Conservation (phyloP, 306 rosid genomes). For the Vicia villosa region DNA sequence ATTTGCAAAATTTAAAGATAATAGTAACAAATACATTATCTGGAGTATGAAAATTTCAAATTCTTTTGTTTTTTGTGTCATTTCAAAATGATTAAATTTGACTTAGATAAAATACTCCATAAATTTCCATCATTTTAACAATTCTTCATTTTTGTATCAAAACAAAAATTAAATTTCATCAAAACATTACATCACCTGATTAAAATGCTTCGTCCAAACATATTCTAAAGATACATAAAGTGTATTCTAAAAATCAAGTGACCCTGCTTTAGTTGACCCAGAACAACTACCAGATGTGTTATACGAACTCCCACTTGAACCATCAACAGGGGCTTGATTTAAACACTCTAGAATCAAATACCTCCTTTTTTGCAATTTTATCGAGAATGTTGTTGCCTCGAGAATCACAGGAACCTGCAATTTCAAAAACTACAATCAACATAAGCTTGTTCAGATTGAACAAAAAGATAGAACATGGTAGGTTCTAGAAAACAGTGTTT, state of each 20-base stretch:
- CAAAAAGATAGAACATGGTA: conserved; percentile 8
- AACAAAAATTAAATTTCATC: too few relatives aligned
- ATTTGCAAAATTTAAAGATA: too few relatives aligned
- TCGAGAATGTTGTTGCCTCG: conserved; percentile 75
- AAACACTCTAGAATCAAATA: conserved; percentile 81
- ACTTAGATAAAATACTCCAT: too few relatives aligned
- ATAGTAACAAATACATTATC: too few relatives aligned
- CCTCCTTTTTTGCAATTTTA: conserved; percentile 77
- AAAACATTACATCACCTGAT: too few relatives aligned
- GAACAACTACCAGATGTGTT: conserved; percentile 75
- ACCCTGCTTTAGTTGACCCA: conserved; percentile 57
- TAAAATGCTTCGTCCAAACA: too few relatives aligned
- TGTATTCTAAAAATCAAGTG: conserved; percentile 65
- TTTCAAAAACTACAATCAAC: conserved; percentile 19
- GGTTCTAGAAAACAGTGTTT: not conserved
- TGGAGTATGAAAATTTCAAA: too few relatives aligned
- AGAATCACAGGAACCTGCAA: conserved; percentile 77
- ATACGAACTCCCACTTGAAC: conserved; percentile 76
- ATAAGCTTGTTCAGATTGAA: not conserved
- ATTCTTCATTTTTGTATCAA: too few relatives aligned
- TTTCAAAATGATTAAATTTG: too few relatives aligned
- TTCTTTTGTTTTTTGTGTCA: too few relatives aligned
- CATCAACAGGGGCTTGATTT: conserved; percentile 86
- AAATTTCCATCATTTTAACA: too few relatives aligned
- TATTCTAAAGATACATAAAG: not conserved